Evolutionary conservation across 78 protist genomes (phyloP), one percentile per base, ranked within the genome.

Genomic region (Capsaspora owczarzaki): DNA sequence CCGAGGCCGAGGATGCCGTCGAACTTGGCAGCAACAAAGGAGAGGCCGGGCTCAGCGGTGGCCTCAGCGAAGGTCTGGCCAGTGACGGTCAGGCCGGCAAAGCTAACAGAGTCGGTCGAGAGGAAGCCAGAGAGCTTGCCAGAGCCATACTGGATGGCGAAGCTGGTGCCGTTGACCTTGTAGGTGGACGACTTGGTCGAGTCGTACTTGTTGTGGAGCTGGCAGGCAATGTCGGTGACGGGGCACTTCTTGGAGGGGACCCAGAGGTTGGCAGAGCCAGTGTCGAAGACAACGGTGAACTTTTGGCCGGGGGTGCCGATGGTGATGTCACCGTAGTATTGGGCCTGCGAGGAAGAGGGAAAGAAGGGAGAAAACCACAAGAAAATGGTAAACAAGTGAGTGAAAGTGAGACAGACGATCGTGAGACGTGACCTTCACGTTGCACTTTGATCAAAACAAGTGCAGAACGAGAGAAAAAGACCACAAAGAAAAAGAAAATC

Each of bases 201-300:
- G 83, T 90, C 86, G 89, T 96, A 96, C 78, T 89, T 88, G 80
- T 2, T 19, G 88, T 95, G 95, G 41, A 87, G 51, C 80, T 74
- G 69, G 76, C 96, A 90, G 61, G 94, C 92, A 47, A 71, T 1
- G 38, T 63, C 40, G 61, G 61, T 46, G 56, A 27, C 16, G 47
- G 44, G 5, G 86, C 90, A 86, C 74, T 76, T 16, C 41, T 8
- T 40, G 43, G 71, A 61, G 66, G 83, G 82, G 8, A 79, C 56
- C 95, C 98, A 96, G 84, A 96, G 86, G 88, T 96, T 95, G 78
- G 97, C 89, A 63, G 94, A 88, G 61, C 99, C 99, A 12, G 99
- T 96, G 89, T 96, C 99, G 78, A 88, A 93, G 79, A 96, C 83
- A 46, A 95, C 97, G 80, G 83, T 41, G 91, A 96, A 96, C 33